Base-by-base conservation (phyloP, 352 stramenopile genomes). In the Globisporangium mamillatum region DNA sequence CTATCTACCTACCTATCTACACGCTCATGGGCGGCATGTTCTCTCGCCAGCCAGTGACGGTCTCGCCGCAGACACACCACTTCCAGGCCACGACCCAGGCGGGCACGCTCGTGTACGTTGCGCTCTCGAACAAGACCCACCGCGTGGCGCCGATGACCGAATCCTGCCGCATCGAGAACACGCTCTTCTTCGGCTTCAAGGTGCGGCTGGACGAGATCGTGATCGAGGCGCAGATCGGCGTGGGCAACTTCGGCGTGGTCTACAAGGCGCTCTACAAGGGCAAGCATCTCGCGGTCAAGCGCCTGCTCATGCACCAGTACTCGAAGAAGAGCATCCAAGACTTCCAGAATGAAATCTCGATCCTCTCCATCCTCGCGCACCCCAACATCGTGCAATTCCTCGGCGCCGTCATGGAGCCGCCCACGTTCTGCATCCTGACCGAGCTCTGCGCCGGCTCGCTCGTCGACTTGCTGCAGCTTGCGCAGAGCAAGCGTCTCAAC, bases 331-430 rank as follows among this genome's bases (percentile, higher is more conserved):
- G 75, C 24, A 72, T 90, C 8, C 72, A 80, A 25, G 77, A 95
- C 66, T 95, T 95, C 62, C 80, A 86, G 52, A 91, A 93, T 60
- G 86, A 95, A 64, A 74, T 95, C 41, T 84, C 86, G n/a, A 94
- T 95, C 67, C 80, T 95, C 22, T 92, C 82, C 2, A 78, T 93
- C 50, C 73, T 93, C 24, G 84, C 85, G 34, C 84, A 95, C 64
- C 69, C 84, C 8, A 93, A 87, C 65, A 93, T 95, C 54, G 85
- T 95, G 10, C 84, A 91, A 68, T 95, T 95, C 63, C 77, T 93
- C 22, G 86, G 85, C 27, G 82, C 86, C 4, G 84, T 91, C 12
- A 71, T 82, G n/a, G 75, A 86, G 22, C 79, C 85, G 34, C 85
- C 87, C 1, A 91, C 86, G 54, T 78, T 93, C 52, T 93, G 85